Evolutionary conservation across 148 eudicot species (phyloP), one percentile per base, ranked within the genome.

Genomic region (Linanthus parryae): DNA sequence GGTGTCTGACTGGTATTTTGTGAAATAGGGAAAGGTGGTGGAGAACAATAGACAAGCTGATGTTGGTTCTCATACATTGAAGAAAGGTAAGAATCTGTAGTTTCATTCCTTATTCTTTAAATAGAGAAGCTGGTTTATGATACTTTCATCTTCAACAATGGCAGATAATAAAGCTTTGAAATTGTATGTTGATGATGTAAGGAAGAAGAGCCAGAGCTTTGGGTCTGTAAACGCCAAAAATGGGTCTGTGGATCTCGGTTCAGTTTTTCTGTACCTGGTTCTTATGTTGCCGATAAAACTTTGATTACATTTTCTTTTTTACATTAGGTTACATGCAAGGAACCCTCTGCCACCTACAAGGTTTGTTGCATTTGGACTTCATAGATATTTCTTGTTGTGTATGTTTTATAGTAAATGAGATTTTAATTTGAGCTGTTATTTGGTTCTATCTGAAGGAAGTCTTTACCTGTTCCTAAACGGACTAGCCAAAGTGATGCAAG

Each of bases 381-480:
- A 57, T 59, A 43, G 27, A 1, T 52, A 27, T 16, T 29, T 41
- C 20, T 31, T 16, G 28, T 39, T 19, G 5, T 33, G 8, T n/a
- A 19, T 38, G 31, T 60, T 40, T 30, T 50, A 34, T 43, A 2
- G 33, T 9, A 36, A 27, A 21, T 61, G 38, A 43, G 56, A 42
- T 52, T 55, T n/a, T n/a, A n/a, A n/a, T n/a, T n/a, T n/a, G n/a
- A 24, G 16, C 52, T 56, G 46, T 47, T 58, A 43, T 48, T 59
- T 31, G 48, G 52, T 48, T 54, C 24, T 68, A 44, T 41, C 50
- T 51, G 46, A 57, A 83, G 96, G 80, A 83, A 67, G 50, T 87
- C 96, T 50, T 60, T 83, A 19, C 88, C 96, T 24, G 73, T 52
- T 23, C 36, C 69, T 63, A 76, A 55, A 68, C 66, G 61, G 45